Percentiles rank a stretch among this genome's conserved stretches.
Conservation (phyloP, 2,329 filamentous ascomycete species). For the Fusarium drepaniforme region DNA sequence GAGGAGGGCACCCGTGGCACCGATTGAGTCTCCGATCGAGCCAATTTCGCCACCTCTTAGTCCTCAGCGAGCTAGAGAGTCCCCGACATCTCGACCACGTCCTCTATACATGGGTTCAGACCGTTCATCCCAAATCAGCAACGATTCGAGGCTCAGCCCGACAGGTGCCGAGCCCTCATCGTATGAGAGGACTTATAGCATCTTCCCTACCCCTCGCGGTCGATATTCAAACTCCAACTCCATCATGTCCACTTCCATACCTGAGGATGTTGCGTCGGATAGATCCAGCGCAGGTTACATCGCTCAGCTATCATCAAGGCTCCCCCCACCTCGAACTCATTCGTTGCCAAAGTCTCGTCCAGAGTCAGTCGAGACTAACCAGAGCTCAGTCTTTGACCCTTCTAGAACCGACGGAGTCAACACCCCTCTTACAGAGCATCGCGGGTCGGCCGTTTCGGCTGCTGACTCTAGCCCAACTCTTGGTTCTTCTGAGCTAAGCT, state of each 20-base stretch:
- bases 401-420: slow-evolving; percentile 33
- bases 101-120: slow-evolving; percentile 36
- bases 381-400: slow-evolving; percentile 42
- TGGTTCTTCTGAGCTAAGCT: slow-evolving; percentile 37
- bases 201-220: slow-evolving; percentile 39
- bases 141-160: slow-evolving; percentile 39
- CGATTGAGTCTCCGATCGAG: slow-evolving; percentile 38
- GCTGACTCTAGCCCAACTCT: slow-evolving; percentile 42
- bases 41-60: slow-evolving; percentile 39
- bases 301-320: slow-evolving; percentile 32
- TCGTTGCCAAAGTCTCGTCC: slow-evolving; percentile 39
- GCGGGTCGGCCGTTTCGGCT: slow-evolving; percentile 34
- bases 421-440: slow-evolving; percentile 39
- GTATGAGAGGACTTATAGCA: slow-evolving; percentile 40
- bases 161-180: slow-evolving; percentile 29
- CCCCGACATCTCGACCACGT: slow-evolving; percentile 24
- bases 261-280: slow-evolving; percentile 42
- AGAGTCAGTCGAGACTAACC: slow-evolving; percentile 42
- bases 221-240: slow-evolving; percentile 39
- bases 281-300: slow-evolving; percentile 27
- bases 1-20: slow-evolving; percentile 41
- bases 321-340: slow-evolving; percentile 29
- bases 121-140: slow-evolving; percentile 38
- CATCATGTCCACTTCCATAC: slow-evolving; percentile 43
- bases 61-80: slow-evolving; percentile 29